Base-by-base conservation (phyloP, 2,329 filamentous ascomycete genomes). In the Fusarium sacchari region DNA sequence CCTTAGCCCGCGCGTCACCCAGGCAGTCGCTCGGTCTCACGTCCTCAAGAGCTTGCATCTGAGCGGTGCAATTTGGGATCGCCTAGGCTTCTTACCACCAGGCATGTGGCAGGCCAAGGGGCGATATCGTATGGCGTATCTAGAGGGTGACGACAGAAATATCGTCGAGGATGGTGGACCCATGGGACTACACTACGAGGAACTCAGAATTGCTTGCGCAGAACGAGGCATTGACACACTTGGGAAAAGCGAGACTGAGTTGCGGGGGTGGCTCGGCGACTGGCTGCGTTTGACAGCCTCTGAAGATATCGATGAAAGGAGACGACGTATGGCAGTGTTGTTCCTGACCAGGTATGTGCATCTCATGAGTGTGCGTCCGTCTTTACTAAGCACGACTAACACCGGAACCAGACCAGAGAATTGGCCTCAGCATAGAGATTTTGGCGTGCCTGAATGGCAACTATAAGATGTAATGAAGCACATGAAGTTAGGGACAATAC, bases 141-240 rank as follows among this genome's bases (percentile, higher is more conserved):
- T 98, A 70, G 86, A 87, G 50, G 82, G 86, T 42, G 95, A 98
- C 82, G 94, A 97, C 82, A 82, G 78, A 71, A 84, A 96, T 80
- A 87, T 98, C 53, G 77, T 86, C 24, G 83, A 86, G 42, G 88
- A 89, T 52, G 93, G 93, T 3, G 93, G 91, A 0, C 78, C 79
- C 14, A 77, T 77, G 60, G 87, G 82, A 28, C 83, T 97, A 75
- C 87, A 87, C 72, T 82, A 82, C 13, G 88, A 89, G 43, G 94
- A 97, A 84, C 83, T 95, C 26, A 83, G 84, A 68, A 87, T 94
- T 67, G 94, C 94, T 20, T 93, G 92, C 76, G 86, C 90, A 64
- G 93, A 94, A 72, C 87, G 93, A 20, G 93, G 92, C 2, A 85
- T 93, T 40, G 83, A 89, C 75, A 86, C 89, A 15, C 73, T 89